A percentile compares a stretch with the other conserved stretches of the same genome.
These are phyloP conservation scores for Blastobotrys persicus DNA, from an alignment of 1,139 yeast species.

Conservation along the genomic window DNA sequence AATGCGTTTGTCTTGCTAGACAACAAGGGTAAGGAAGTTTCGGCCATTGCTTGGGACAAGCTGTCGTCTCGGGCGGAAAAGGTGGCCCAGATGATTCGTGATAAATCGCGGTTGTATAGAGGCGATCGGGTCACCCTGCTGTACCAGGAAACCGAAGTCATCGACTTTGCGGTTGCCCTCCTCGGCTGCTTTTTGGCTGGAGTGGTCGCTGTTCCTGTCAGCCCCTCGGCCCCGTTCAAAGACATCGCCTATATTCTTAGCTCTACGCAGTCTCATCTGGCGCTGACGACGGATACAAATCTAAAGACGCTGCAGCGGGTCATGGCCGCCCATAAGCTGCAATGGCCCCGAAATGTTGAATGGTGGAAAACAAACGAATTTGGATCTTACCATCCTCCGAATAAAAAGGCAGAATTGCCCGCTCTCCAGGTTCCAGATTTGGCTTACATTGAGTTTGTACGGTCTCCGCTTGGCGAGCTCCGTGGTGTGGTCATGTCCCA, in stretches of 20 bases:
- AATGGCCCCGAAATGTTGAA: slow-evolving; percentile 58
- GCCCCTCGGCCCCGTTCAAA: slow-evolving; percentile 61
- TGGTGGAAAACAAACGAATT: slow-evolving; percentile 89
- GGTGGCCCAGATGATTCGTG: slow-evolving; percentile 82
- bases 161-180: slow-evolving; percentile 81
- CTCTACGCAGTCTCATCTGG: slow-evolving; percentile 72
- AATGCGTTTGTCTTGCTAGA: slow-evolving; percentile 74
- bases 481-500: slow-evolving; percentile 94
- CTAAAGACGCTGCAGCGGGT: slow-evolving; percentile 66
- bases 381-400: slow-evolving; percentile 63
- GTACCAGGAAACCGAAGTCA: slow-evolving; percentile 79
- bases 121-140: slow-evolving; percentile 83
- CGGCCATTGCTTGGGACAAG: slow-evolving; percentile 85
- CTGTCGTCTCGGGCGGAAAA: slow-evolving; percentile 78
- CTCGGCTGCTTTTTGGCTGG: slow-evolving; percentile 94
- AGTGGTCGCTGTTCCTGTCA: slow-evolving; percentile 90
- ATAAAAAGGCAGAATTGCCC: slow-evolving; percentile 61
- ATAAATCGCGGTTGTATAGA: slow-evolving; percentile 66
- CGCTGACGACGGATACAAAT: slow-evolving; percentile 77
- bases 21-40: slow-evolving; percentile 74
- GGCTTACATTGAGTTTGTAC: slow-evolving; percentile 90
- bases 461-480: slow-evolving; percentile 87
- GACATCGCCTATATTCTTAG: slow-evolving; percentile 73
- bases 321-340: slow-evolving; percentile 45
- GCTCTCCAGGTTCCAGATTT: slow-evolving; percentile 69